Evolutionary conservation across 768 basidiomycete genomes (phyloP).

Genomic region (Lanmaoa pseudosensibilis): DNA sequence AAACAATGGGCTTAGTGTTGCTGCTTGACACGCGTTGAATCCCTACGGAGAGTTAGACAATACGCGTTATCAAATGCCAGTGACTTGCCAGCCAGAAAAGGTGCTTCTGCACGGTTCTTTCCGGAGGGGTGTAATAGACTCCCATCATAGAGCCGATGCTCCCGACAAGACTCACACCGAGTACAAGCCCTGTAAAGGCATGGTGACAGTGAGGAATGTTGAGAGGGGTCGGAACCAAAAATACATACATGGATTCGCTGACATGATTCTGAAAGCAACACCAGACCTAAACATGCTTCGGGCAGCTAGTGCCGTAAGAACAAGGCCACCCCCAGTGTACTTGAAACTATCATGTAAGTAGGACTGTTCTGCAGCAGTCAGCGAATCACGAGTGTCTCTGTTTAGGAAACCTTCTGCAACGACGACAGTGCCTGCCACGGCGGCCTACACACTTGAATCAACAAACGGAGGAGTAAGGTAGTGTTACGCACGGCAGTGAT

Average conservation of each 20-base stretch:
- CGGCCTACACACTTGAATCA: conserved; percentile 44
- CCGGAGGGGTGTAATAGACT: conserved; percentile 74
- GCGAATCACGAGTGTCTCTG: conserved; percentile 71
- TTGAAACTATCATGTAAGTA: conserved; percentile 78
- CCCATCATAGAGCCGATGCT: conserved; percentile 87
- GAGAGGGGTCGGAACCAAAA: not conserved
- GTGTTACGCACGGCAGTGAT: conserved; percentile 50
- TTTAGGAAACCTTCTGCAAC: conserved; percentile 67
- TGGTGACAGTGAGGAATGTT: not conserved
- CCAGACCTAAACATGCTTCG: conserved; percentile 74
- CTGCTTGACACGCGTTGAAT: conserved; percentile 85
- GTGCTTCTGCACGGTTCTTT: conserved; percentile 75
- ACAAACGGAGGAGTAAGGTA: not conserved
- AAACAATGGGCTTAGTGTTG: conserved; percentile 85
- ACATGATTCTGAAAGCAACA: conserved; percentile 70
- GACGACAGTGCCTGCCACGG: conserved; percentile 70
- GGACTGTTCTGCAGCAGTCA: conserved; percentile 60
- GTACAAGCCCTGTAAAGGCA: conserved; percentile 62
- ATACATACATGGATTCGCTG: conserved; percentile 74
- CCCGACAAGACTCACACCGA: conserved; percentile 77
- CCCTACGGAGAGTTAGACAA: conserved; percentile 43
- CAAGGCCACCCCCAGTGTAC: conserved; percentile 80
- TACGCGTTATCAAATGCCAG: not conserved
- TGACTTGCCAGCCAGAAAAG: conserved; percentile 71
- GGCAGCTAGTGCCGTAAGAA: conserved; percentile 75